Conservation (phyloP, 805 yeast species). For the Gaillardinia entomophila region DNA sequence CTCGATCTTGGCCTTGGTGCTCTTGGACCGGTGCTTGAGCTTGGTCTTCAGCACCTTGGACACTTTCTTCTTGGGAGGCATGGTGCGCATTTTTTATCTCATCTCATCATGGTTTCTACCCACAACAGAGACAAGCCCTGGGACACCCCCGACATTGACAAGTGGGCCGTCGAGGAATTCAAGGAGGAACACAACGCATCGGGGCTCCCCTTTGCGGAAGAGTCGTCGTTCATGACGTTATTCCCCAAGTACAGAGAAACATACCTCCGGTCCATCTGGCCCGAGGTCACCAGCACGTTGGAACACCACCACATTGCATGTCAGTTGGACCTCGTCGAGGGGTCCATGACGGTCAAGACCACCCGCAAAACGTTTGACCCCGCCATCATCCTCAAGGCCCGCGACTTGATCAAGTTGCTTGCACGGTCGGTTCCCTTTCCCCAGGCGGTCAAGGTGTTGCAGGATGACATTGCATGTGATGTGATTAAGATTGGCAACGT, state of each 20-base stretch:
- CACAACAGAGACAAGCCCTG: constrained; percentile 95
- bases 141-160: constrained; percentile 93
- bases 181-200: constrained; percentile 82
- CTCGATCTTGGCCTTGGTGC: constrained; percentile 26
- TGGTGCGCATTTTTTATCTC: constrained; percentile 1
- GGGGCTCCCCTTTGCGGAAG: constrained; percentile 90
- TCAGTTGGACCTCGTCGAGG: constrained; percentile 85
- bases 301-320: constrained; percentile 75
- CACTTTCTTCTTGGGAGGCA: constrained; percentile 3
- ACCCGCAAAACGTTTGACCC: constrained; percentile 96
- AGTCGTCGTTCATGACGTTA: constrained; percentile 87
- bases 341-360: constrained; percentile 95
- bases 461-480: constrained; percentile 93
- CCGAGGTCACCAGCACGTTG: constrained; percentile 79
- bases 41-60: constrained; percentile 6
- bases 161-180: constrained; percentile 88
- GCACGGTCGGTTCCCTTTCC: constrained; percentile 97
- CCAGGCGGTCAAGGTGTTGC: constrained; percentile 86
- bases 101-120: constrained; percentile 70
- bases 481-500: constrained; percentile 90
- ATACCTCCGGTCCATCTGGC: constrained; percentile 86
- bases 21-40: constrained; percentile 16
- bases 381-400: constrained; percentile 84
- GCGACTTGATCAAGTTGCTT: constrained; percentile 87
- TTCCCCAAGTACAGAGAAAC: constrained; percentile 96